Base-by-base conservation (phyloP, 2,329 filamentous ascomycete genomes). In the Neurospora sp. region DNA sequence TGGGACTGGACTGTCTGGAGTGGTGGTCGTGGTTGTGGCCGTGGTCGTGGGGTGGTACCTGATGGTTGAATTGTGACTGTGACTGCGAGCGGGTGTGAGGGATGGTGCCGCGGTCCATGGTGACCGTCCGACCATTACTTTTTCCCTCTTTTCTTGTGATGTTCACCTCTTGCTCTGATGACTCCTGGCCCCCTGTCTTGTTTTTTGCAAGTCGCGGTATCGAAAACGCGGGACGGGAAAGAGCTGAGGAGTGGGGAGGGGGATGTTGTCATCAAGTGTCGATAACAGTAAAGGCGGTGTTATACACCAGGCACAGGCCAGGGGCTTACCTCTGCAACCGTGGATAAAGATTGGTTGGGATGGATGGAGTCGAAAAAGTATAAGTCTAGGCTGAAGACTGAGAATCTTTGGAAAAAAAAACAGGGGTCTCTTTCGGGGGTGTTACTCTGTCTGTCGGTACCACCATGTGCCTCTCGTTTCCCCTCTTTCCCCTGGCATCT, bases 321-420 rank as follows among this genome's bases (percentile, higher is more conserved):
- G 52, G 52, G 52, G 52, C 8, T 33, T 33, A 62, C 23, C 52
- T 62, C 15, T 62, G 43, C 11, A 52, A 52, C 46, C 10, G 75
- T 75, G 78, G 75, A 73, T 75, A 72, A 71, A 78, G 76, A 79
- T 77, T 79, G 77, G 78, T 75, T 74, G 73, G 76, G 71, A 71
- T 68, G 38, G 68, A 71, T 66, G 46, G 68, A 42, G n/a, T 19
- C 36, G 17, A 19, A 11, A 23, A 17, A 43, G 69, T 72, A 23
- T 10, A 19, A 33, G n/a, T 19, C n/a, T 10, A 52, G 43, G 19
- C 23, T 52, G 43, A 52, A 52, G 19, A 13, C 8, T 71, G 72
- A 58, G 68, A 66, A 58, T 17, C 46, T 58, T 67, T 71, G 66
- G 68, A 67, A 66, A 52, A n/a, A n/a, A n/a, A 52, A 52, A 52